phyloP scores from a whole-genome alignment of 768 basidiomycete genomes.

The Gyrodon lividus region DNA sequence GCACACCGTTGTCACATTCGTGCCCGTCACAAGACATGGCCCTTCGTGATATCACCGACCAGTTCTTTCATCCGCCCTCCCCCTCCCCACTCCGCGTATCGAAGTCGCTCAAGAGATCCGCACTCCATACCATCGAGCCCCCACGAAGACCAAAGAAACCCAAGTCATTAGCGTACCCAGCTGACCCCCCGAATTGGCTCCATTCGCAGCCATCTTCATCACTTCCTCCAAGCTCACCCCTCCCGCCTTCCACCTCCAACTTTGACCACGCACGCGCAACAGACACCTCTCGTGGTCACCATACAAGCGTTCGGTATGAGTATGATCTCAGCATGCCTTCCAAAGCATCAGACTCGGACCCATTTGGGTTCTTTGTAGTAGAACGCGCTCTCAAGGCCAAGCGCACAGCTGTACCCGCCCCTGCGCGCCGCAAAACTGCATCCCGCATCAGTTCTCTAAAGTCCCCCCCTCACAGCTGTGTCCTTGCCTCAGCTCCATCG shows the following conservation, averaged over 20 bases:
- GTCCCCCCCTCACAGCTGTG: slow-evolving; percentile 20
- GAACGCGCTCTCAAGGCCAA: slow-evolving; percentile 49
- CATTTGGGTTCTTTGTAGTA: slow-evolving; percentile 57
- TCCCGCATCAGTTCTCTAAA: slow-evolving; percentile 12
- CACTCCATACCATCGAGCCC: slow-evolving; percentile 20
- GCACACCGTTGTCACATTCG: slow-evolving; percentile 24
- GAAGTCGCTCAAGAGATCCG: slow-evolving; percentile 18
- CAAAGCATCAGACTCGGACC: slow-evolving; percentile 42
- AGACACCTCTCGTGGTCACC: slow-evolving; percentile 1
- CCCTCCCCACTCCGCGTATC: slow-evolving; percentile 29
- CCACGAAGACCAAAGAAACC: slow-evolving; percentile 34
- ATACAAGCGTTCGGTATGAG: slow-evolving; percentile 12
- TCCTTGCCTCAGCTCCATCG: slow-evolving; percentile 17
- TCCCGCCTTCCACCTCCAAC: slow-evolving; percentile 24
- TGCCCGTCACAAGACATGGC: slow-evolving; percentile 18
- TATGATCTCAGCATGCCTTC: slow-evolving; percentile 23
- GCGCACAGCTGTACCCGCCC: slow-evolving; percentile 25
- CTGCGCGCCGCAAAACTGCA: slow-evolving; percentile 8
- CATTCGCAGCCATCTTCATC: slow-evolving; percentile 26
- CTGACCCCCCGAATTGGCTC: slow-evolving; percentile 33
- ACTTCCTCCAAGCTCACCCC: slow-evolving; percentile 35
- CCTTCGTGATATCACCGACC: slow-evolving; percentile 34
- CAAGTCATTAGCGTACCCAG: slow-evolving; percentile 29
- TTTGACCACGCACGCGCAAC: slow-evolving; percentile 7
- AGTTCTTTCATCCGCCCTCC: slow-evolving; percentile 34